Conservation (phyloP, 202 grass and related monocot species). For the Thinopyrum obtusiflorum region DNA sequence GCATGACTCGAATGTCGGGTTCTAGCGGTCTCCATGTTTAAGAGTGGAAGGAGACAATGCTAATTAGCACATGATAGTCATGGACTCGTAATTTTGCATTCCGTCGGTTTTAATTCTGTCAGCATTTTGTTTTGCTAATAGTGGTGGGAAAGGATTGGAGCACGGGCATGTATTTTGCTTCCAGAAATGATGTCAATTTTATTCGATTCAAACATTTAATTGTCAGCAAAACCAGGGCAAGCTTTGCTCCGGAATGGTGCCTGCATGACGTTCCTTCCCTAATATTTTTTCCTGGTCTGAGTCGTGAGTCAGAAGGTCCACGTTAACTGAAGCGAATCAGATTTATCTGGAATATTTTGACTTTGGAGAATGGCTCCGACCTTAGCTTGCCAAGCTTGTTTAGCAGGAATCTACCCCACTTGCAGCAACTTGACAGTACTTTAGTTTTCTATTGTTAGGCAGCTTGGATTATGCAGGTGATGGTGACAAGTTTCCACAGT, state of each 20-base stretch:
- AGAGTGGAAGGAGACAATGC: not conserved
- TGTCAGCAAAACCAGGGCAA: not conserved
- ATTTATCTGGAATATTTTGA: conserved; percentile 4
- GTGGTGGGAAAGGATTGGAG: not conserved
- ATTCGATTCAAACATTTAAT: not conserved
- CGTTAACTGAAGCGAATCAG: not conserved
- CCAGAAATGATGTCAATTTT: not conserved
- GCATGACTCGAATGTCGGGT: not conserved
- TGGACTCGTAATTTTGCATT: not conserved
- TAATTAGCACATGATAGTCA: not conserved
- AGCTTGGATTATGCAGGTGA: conserved; percentile 12
- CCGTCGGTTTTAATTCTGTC: not conserved
- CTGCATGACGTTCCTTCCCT: conserved; percentile 5
- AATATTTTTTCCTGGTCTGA: conserved; percentile 8
- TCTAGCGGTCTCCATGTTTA: not conserved
- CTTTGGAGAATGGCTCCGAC: conserved; percentile 6
- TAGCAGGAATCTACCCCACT: conserved; percentile 14
- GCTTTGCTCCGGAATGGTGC: not conserved
- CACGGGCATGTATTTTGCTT: not conserved
- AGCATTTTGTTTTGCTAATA: not conserved
- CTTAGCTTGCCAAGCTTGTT: conserved; percentile 31
- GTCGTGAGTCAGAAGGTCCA: not conserved
- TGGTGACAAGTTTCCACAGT: not conserved
- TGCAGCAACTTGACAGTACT: not conserved
- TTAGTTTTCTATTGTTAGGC: conserved; percentile 27